Evolutionary conservation across 345 rosid species (phyloP), one percentile per base, ranked within the genome.

Genomic region (Camelina hispida): DNA sequence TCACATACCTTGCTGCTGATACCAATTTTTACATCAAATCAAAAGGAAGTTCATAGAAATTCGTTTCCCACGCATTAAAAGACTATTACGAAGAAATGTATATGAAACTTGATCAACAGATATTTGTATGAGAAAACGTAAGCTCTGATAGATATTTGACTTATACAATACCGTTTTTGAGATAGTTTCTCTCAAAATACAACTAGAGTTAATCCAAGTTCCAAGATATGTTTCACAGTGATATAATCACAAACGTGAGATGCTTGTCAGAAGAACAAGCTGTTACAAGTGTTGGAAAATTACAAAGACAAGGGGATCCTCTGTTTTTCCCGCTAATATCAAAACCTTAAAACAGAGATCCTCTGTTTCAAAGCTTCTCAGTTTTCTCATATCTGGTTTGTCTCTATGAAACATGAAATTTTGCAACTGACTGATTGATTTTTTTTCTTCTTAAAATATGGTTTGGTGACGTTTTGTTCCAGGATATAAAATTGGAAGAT

Each of bases 181-280:
- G 9, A 6, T 62, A 58, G 23, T 34, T 55, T 64, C 23, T 48
- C 17, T 70, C 14, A 47, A 11, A 37, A 2, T 62, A 16, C 2
- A 34, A 51, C 47, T n/a, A 68, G 1, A 43, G 4, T 16, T 28
- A 17, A 48, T 53, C n/a, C 13, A 30, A 44, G 17, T 14, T 44
- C 17, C 52, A 47, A 28, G 30, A 28, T 76, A 60, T 61, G 7
- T 63, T 42, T 74, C 62, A 44, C 82, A 95, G 97, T 96, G 93
- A 16, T 82, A 87, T 80, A 91, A 90, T 82, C 96, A 95, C 80
- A 84, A 90, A 96, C 99, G 93, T 20, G 99, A 90, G 85, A 95
- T 92, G 99, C 67, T 89, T 95, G 71, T 95, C 97, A 20, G 99
- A 92, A 83, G 97, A 95, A 75, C 99, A 90, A 68, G 92, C 97